phyloP scores from a whole-genome alignment of 495 filamentous ascomycete genomes.

The Jackrogersella minutella region DNA sequence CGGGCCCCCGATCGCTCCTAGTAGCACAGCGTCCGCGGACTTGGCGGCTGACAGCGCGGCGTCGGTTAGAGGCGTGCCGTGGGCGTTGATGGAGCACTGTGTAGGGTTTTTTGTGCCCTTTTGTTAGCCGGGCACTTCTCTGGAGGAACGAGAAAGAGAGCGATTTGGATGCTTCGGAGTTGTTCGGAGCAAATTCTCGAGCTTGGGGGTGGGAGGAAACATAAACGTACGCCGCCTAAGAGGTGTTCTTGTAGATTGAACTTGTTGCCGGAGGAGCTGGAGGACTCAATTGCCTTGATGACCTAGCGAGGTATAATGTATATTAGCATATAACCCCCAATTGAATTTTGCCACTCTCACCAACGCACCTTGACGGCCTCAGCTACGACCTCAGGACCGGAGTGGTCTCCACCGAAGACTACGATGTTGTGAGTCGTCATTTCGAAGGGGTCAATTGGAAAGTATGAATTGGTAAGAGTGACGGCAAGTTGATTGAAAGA shows the following conservation, averaged over 20 bases:
- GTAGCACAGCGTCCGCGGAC: conserved; percentile 87
- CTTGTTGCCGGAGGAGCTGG: conserved; percentile 67
- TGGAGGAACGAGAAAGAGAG: background rate
- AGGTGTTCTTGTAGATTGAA: conserved; percentile 95
- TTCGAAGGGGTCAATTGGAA: conserved; percentile 18
- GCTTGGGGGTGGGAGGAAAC: background rate
- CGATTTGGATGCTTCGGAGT: too few species aligned
- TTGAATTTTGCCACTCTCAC: background rate
- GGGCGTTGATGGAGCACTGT: conserved; percentile 87
- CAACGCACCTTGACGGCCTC: conserved; percentile 84
- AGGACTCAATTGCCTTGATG: conserved; percentile 77
- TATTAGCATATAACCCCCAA: conserved; percentile 4
- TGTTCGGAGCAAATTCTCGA: background rate
- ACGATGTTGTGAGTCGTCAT: conserved; percentile 66
- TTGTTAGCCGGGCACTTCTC: background rate
- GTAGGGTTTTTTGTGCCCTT: background rate
- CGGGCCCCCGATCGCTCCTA: conserved; percentile 95
- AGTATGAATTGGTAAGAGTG: background rate
- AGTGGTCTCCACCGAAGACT: conserved; percentile 89
- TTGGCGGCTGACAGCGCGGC: conserved; percentile 87
- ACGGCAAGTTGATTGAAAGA: background rate
- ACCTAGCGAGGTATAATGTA: conserved; percentile 56
- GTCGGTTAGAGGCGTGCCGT: conserved; percentile 80
- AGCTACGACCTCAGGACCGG: conserved; percentile 83
- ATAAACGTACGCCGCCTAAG: conserved; percentile 82